Percentiles rank a stretch among this genome's conserved stretches.
Conservation (phyloP, 208 protist species). For the Trypanosoma boissoni region DNA sequence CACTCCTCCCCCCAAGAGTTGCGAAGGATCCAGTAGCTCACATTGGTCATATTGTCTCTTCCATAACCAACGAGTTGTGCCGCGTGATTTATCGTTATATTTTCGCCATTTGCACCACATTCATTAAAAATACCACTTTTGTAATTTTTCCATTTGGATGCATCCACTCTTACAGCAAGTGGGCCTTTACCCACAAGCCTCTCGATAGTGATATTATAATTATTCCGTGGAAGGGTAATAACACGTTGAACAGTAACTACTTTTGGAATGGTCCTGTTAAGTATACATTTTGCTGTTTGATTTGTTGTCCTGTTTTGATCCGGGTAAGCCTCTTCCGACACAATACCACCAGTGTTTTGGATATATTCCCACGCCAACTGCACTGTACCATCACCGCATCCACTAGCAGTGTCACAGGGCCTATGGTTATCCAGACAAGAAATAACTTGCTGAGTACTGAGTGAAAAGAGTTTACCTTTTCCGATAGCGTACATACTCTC, state of each 20-base stretch:
- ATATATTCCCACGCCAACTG: slow-evolving; percentile 75
- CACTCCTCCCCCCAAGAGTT: slow-evolving; percentile 83
- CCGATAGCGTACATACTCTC: slow-evolving; percentile 76
- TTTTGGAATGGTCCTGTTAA: slow-evolving; percentile 20
- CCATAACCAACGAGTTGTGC: slow-evolving; percentile 89
- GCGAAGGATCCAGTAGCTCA: slow-evolving; percentile 89
- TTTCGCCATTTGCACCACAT: slow-evolving; percentile 46
- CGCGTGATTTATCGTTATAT: slow-evolving; percentile 80
- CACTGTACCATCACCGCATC: slow-evolving; percentile 81
- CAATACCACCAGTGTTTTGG: slow-evolving; percentile 45
- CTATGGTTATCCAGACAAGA: slow-evolving; percentile 76
- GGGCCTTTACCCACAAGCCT: slow-evolving; percentile 62
- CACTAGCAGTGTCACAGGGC: slow-evolving; percentile 59
- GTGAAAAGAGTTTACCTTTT: slow-evolving; percentile 48
- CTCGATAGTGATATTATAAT: slow-evolving; percentile 53
- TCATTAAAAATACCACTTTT: slow-evolving; percentile 63
- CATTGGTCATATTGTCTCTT: slow-evolving; percentile 31
- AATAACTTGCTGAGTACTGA: slow-evolving; percentile 93
- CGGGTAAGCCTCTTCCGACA: slow-evolving; percentile 64
- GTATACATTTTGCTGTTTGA: slow-evolving; percentile 6
- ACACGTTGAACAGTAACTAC: slow-evolving; percentile 45
- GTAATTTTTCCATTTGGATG: slow-evolving; percentile 63
- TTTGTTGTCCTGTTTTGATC: slow-evolving; percentile 69
- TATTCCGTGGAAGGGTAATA: slow-evolving; percentile 62
- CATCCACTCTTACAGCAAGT: slow-evolving; percentile 83